phyloP scores from a whole-genome alignment of 306 rosid genomes.

The Glycine soja region DNA sequence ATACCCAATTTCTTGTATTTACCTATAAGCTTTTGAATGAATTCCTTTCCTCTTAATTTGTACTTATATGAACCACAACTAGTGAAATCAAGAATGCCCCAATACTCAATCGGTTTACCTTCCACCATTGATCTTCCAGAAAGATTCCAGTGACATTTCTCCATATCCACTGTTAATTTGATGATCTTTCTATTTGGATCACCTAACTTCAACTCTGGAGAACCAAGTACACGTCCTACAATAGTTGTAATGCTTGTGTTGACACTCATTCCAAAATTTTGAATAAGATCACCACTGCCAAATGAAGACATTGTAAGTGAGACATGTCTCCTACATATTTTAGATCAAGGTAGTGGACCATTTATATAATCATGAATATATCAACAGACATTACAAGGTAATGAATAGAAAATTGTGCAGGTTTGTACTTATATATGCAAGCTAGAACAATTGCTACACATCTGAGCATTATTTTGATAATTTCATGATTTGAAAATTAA shows the following conservation, averaged over 20 bases:
- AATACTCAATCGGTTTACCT: constrained; percentile 62
- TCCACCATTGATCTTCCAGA: constrained; percentile 65
- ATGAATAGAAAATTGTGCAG: not conserved
- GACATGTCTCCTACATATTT: constrained; percentile 13
- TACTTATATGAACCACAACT: not conserved
- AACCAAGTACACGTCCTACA: constrained; percentile 68
- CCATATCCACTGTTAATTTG: constrained; percentile 57
- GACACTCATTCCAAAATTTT: constrained; percentile 71
- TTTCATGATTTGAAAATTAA: constrained; percentile 37
- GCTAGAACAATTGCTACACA: constrained; percentile 32
- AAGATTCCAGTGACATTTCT: constrained; percentile 79
- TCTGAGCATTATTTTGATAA: constrained; percentile 34
- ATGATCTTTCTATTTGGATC: constrained; percentile 54
- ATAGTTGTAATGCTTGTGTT: constrained; percentile 62
- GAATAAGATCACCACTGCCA: constrained; percentile 63
- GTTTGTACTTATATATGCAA: constrained; percentile 19
- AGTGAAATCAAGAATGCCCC: constrained; percentile 77
- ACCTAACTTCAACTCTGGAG: constrained; percentile 74
- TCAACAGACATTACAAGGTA: not conserved
- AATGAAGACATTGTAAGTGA: constrained; percentile 27
- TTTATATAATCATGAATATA: constrained; percentile 14
- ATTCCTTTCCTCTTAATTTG: constrained; percentile 46
- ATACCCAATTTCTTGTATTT: constrained; percentile 69
- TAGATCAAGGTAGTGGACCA: not conserved
- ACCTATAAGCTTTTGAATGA: constrained; percentile 55